Conservation (phyloP, 2,329 filamentous ascomycete species). For the Erysiphe neolycopersici region DNA sequence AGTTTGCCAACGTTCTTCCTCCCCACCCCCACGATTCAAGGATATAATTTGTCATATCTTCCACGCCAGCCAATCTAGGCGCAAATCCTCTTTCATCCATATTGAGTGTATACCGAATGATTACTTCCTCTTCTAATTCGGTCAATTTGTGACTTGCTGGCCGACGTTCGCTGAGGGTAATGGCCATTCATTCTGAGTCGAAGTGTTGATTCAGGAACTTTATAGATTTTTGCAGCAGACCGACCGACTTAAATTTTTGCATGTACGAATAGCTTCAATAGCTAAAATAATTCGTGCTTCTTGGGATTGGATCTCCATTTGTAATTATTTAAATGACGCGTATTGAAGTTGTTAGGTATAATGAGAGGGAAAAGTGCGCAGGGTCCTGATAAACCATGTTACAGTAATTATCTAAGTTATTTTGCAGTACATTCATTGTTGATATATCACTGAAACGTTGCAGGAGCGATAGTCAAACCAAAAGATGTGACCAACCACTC, state of each 20-base stretch:
- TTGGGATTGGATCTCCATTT: background rate
- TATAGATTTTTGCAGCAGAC: conserved; percentile 2
- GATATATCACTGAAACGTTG: too few relatives aligned
- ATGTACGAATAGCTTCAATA: background rate
- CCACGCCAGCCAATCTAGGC: background rate
- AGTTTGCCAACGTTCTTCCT: background rate
- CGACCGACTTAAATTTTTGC: conserved; percentile 2
- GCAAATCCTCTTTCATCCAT: background rate
- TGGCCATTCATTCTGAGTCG: conserved; percentile 1
- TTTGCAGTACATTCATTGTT: too few relatives aligned
- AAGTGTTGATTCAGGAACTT: conserved; percentile 3
- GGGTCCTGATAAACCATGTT: too few relatives aligned
- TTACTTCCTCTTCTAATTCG: conserved; percentile 1
- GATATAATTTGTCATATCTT: background rate
- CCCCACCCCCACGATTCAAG: background rate
- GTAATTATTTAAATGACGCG: background rate
- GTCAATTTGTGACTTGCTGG: conserved; percentile 1
- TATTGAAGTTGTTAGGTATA: too few relatives aligned
- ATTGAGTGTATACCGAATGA: background rate
- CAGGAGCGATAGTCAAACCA: too few relatives aligned
- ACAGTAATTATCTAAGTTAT: too few relatives aligned
- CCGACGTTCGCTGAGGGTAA: background rate
- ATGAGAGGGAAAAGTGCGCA: too few relatives aligned
- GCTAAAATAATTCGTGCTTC: background rate
- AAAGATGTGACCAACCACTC: too few relatives aligned